Base-by-base conservation (phyloP, 495 filamentous ascomycete genomes). In the Penicillium atrosanguineum region DNA sequence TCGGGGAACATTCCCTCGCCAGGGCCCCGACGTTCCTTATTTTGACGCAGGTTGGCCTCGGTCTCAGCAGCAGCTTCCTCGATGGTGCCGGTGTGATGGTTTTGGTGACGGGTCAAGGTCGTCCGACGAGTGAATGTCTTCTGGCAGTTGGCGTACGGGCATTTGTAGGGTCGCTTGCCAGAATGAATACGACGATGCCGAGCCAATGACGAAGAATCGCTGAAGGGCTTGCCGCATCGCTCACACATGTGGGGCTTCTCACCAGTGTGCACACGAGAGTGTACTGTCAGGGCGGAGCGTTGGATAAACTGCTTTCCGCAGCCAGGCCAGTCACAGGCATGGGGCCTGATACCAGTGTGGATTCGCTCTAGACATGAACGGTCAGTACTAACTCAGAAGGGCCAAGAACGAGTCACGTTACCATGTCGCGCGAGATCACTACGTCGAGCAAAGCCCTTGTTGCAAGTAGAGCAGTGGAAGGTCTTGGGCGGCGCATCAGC, bases 211-310 rank as follows among this genome's bases (percentile, higher is more conserved):
- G 93, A 97, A 16, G 92, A 96, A 69, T 98, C 94, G 65, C 93
- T 97, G 64, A 98, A 98, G n/a, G 92, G 93, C 94, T 98, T 97
- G 65, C 91, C 88, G 70, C 94, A 98, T 56, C 89, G 80, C 72
- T 97, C 95, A 67, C 94, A 98, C 87, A 92, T 91, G 63, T 98
- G 94, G 7, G 94, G 94, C 69, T 98, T 98, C 70, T 98, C 94
- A 42, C 94, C 94, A 2, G 94, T 97, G 62, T 98, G 94, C 29
- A 97, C 94, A 46, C 94, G 87, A 56, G 87, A 83, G 69, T 98
- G 94, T 4, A 98, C 94, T 1, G 94, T 98, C 68, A 98, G 77
- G 8, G 94, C 94, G n/a, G 94, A 97, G 31, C 94, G 84, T 64
- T 98, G 94, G 57, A 98, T 98, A 67, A 98, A 98, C 63, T 93